Percentiles rank a stretch among this genome's conserved stretches.
These are phyloP conservation scores for Cystobasidium pallidum DNA, from an alignment of 1,284 basidiomycete species.

Conservation along the genomic window DNA sequence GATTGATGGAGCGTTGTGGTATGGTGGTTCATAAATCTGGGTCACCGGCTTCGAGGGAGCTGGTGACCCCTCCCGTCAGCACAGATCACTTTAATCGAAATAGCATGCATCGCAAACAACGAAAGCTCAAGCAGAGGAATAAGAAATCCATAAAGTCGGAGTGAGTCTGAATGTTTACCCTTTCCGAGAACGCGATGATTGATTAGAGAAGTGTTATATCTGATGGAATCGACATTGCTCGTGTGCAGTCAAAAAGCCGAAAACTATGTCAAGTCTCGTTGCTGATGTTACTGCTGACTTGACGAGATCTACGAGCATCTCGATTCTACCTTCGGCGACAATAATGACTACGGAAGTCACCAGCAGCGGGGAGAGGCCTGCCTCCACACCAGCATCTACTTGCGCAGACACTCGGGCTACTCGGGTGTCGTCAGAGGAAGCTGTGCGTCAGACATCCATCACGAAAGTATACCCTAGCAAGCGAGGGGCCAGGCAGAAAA, in stretches of 20 bases:
- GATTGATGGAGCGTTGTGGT: background rate
- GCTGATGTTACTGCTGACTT: background rate
- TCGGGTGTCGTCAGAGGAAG: no score
- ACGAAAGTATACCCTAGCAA: background rate
- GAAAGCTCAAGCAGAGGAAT: background rate
- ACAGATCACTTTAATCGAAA: background rate
- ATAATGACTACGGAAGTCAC: background rate
- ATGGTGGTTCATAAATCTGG: background rate
- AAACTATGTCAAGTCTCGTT: background rate
- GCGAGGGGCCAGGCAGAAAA: background rate
- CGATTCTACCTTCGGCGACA: background rate
- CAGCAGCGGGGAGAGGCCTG: no score
- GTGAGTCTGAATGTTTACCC: background rate
- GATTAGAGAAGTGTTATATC: no score
- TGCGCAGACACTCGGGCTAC: no score
- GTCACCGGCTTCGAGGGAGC: background rate
- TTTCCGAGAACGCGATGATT: no score
- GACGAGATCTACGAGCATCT: background rate
- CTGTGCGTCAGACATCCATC: background rate
- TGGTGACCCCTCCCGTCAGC: background rate
- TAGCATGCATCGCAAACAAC: background rate
- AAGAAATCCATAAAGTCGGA: background rate
- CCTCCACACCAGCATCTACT: no score
- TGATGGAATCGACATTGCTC: no score
- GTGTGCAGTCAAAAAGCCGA: background rate